Evolutionary conservation across 768 basidiomycete species (phyloP).

Genomic region (Gymnopilus dilepis): DNA sequence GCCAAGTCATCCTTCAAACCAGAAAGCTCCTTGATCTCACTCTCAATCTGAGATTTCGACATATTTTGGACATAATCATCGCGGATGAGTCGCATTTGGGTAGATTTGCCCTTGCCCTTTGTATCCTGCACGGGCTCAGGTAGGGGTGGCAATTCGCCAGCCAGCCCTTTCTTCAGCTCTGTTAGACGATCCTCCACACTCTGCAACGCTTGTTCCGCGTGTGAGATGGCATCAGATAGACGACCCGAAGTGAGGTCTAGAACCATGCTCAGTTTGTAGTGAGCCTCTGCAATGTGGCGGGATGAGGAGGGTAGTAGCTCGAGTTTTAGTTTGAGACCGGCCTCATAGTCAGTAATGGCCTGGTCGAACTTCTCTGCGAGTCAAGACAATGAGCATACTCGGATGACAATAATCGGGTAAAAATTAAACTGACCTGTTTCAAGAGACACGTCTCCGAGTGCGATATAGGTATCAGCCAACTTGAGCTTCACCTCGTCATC

Average conservation of each 20-base stretch:
- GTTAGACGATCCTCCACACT: conserved; percentile 76
- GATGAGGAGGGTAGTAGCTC: conserved; percentile 84
- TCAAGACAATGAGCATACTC: not conserved
- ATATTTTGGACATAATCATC: conserved; percentile 68
- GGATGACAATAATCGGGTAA: not conserved
- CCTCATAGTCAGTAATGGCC: conserved; percentile 86
- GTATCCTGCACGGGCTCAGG: conserved; percentile 42
- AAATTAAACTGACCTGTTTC: conserved; percentile 76
- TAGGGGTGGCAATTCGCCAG: conserved; percentile 40
- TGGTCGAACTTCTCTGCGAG: conserved; percentile 93
- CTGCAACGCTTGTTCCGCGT: conserved; percentile 80
- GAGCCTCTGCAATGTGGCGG: conserved; percentile 90
- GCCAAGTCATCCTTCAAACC: conserved; percentile 82
- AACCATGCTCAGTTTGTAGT: conserved; percentile 93
- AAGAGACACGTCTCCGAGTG: conserved; percentile 94
- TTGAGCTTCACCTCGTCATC: conserved; percentile 74
- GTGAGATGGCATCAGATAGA: conserved; percentile 78
- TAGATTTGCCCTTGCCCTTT: conserved; percentile 78
- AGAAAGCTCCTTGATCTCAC: conserved; percentile 79
- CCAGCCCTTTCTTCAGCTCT: conserved; percentile 57
- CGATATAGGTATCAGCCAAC: conserved; percentile 89
- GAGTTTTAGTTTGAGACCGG: conserved; percentile 74
- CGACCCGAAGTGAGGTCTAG: conserved; percentile 89
- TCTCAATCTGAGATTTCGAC: conserved; percentile 74
- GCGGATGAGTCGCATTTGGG: conserved; percentile 45